Evolutionary conservation across 805 yeast genomes (phyloP), one percentile per base, ranked within the genome.

Genomic region (Myxozyma geophila): DNA sequence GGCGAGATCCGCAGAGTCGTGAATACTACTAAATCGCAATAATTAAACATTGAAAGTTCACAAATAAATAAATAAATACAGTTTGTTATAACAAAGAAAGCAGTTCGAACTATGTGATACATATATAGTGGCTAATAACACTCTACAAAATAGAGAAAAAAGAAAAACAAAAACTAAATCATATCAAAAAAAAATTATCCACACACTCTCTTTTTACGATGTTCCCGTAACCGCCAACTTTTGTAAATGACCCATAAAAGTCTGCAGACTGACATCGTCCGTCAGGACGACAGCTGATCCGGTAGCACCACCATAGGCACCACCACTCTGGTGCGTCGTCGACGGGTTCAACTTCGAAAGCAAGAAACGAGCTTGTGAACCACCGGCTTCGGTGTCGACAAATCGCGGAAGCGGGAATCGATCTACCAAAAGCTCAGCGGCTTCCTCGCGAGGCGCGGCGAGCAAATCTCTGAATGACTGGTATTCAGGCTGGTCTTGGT

Each of bases 381-480:
- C 98, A 72, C 99, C 98, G 72, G 93, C 98, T 75, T 93, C 98
- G 64, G 97, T 91, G 72, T 93, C 97, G 71, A 95, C 92, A 74
- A 93, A 95, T 78, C 99, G 85, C 54, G 99, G 99, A 74, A 95
- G 82, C 71, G 99, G 99, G 86, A 91, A 93, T 74, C 99, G 85
- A 74, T 95, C 98, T 44, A 89, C 85, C 72, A 95, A 85, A 68
- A 96, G 81, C 71, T 88, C 91, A 7, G 96, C 93, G 23, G 98
- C 98, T 77, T 95, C 99, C 59, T 83, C 83, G 73, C 90, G 87
- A 52, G 99, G 97, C 68, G 87, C 92, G 64, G 90, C 93, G 72
- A 95, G 84, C 76, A 95, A 83, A 60, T 84, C 85, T 77, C 89
- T 89, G 79, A 95, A 91, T 73, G 91, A 90, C 41, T 86, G 93